These are phyloP conservation scores for Botrytis cinerea DNA, from an alignment of 2,329 filamentous ascomycete genomes.

Conservation along the genomic window DNA sequence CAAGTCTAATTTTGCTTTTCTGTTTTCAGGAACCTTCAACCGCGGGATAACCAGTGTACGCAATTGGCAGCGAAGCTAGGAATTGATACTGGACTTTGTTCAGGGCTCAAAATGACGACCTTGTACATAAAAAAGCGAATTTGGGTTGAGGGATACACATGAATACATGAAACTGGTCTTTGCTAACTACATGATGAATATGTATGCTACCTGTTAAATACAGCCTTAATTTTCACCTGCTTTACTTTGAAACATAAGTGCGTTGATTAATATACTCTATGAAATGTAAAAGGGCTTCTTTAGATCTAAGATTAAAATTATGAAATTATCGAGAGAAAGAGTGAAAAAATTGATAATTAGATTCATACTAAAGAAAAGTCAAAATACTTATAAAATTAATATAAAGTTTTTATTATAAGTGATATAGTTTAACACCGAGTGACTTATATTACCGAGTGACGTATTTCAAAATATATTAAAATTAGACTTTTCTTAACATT, in stretches of 20 bases:
- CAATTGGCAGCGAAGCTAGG: neutral
- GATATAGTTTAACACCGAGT: too few species aligned
- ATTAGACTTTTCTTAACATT: too few species aligned
- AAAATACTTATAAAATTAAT: too few species aligned
- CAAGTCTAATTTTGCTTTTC: neutral
- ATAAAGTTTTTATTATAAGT: too few species aligned
- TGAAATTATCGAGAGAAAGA: neutral
- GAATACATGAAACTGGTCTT: neutral
- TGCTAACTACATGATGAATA: neutral
- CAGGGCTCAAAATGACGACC: neutral
- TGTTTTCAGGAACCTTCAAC: neutral
- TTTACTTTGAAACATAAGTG: neutral
- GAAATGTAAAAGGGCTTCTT: too few species aligned
- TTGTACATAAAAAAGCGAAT: neutral
- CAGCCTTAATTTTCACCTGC: neutral
- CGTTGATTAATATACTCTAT: too few species aligned
- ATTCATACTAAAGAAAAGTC: too few species aligned
- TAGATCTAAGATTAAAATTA: neutral
- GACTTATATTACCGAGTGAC: too few species aligned
- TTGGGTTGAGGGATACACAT: neutral
- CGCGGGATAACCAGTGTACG: neutral
- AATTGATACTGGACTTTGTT: neutral
- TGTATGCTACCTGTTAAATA: neutral
- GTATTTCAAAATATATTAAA: too few species aligned
- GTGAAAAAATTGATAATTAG: neutral